Evolutionary conservation across 208 protist genomes (phyloP), one percentile per base, ranked within the genome.

Genomic region (Trypanosoma platydactyli): DNA sequence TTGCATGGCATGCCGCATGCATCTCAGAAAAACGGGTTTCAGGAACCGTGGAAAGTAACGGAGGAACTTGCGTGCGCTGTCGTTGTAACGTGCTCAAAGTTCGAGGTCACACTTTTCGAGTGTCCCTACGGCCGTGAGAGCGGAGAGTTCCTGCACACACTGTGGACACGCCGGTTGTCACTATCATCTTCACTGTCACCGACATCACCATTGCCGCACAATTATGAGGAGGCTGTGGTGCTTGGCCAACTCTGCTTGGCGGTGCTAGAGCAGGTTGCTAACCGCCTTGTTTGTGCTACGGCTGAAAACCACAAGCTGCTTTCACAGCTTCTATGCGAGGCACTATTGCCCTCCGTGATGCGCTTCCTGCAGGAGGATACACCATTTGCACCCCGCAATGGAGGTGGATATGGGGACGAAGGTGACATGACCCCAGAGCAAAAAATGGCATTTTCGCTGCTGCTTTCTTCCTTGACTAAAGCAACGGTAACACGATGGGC

Each of bases 391-490:
- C 25, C 27, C 3, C 20, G 12, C 45, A 38, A 22, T 33, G 48
- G 16, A 27, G 16, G n/a, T 15, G 42, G 44, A 9, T 12, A 54
- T 35, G 30, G 3, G n/a, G 52, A 49, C 33, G 12, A 25, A 20
- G 42, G 25, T n/a, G 48, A 18, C 18, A 42, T 63, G 59, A 63
- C 50, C 24, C 30, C 22, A 0, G 29, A 22, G 29, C 44, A 48
- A 42, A 59, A 50, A 0, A 44, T 24, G 13, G 69, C 69, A 9
- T 68, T 75, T 63, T 67, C 69, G 11, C 25, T 62, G 11, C 44
- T 75, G 20, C 40, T 68, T 5, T 53, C 60, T 25, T 35, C 69
- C 1, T 25, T 75, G n/a, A 68, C 69, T 6, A 75, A 75, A 33
- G 69, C 69, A 24, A 62, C 69, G 0, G 38, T 68, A 11, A 35